Conservation (phyloP, 768 basidiomycete species). For the Paxillus rubicundulus region DNA sequence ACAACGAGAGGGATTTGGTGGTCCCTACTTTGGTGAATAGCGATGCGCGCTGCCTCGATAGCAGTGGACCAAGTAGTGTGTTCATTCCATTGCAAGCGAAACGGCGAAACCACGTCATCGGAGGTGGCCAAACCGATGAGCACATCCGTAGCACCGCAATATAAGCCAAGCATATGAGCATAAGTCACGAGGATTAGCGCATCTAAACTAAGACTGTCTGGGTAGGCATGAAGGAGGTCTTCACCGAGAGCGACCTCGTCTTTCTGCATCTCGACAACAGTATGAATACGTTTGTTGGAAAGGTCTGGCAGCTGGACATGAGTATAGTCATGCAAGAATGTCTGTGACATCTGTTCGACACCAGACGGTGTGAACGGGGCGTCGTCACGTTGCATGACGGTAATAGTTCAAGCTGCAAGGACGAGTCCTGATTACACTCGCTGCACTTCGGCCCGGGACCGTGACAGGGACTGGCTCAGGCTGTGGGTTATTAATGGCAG, state of each 20-base stretch:
- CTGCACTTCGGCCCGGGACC: no score
- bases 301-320: constrained; percentile 18
- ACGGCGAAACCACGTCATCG: constrained; percentile 1
- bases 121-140: constrained; percentile 16
- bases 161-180: constrained; percentile 19
- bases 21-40: constrained; percentile 2
- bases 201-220: constrained; percentile 2
- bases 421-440: neutral
- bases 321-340: constrained; percentile 3
- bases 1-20: neutral
- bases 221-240: neutral
- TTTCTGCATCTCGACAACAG: neutral
- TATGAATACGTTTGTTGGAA: constrained; percentile 12
- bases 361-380: no score
- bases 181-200: constrained; percentile 21
- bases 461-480: no score
- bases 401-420: no score
- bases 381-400: no score
- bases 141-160: constrained; percentile 19
- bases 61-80: constrained; percentile 15
- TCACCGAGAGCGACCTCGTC: constrained; percentile 4
- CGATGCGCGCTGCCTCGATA: constrained; percentile 5
- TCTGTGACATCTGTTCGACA: neutral
- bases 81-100: constrained; percentile 19
- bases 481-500: no score